phyloP scores from a whole-genome alignment of 2,329 filamentous ascomycete genomes.

The Trichoderma guizhouense region DNA sequence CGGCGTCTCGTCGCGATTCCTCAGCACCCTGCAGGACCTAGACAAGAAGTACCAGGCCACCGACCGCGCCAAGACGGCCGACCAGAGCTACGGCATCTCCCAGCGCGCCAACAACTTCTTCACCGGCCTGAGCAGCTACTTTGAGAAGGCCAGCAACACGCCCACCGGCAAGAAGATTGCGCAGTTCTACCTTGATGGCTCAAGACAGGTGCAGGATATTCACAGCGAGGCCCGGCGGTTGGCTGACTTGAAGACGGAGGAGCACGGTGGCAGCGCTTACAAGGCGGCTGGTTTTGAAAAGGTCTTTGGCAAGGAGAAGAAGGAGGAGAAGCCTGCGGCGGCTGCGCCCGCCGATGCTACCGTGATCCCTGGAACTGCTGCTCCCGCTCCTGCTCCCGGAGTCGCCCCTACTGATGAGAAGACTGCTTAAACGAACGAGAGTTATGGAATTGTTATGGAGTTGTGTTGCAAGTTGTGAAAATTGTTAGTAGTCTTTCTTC shows the following conservation, averaged over 20 bases:
- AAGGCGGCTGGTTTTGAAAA: conserved; percentile 57
- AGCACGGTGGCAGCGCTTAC: conserved; percentile 56
- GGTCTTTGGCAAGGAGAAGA: conserved; percentile 52
- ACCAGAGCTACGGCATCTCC: conserved; percentile 79
- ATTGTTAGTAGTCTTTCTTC: background rate
- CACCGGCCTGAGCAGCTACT: conserved; percentile 77
- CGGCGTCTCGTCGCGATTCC: conserved; percentile 78
- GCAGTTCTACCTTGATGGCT: conserved; percentile 79
- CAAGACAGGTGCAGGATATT: conserved; percentile 90
- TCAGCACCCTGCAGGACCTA: conserved; percentile 69
- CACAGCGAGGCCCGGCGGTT: conserved; percentile 86
- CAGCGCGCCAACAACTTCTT: conserved; percentile 64
- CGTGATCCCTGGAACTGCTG: background rate
- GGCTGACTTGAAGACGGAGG: conserved; percentile 78
- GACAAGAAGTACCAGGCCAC: conserved; percentile 84
- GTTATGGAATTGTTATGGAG: background rate
- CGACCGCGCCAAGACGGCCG: conserved; percentile 79
- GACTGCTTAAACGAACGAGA: conserved; percentile 1
- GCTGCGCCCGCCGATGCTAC: conserved; percentile 16
- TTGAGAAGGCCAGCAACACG: conserved; percentile 85
- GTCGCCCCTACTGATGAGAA: background rate
- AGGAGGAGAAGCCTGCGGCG: conserved; percentile 22
- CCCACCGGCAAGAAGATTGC: conserved; percentile 86
- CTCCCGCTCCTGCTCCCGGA: conserved; percentile 4
- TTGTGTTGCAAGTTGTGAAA: background rate